Conservation (phyloP, 2,329 filamentous ascomycete species). For the Ascochyta viciae-villosae region DNA sequence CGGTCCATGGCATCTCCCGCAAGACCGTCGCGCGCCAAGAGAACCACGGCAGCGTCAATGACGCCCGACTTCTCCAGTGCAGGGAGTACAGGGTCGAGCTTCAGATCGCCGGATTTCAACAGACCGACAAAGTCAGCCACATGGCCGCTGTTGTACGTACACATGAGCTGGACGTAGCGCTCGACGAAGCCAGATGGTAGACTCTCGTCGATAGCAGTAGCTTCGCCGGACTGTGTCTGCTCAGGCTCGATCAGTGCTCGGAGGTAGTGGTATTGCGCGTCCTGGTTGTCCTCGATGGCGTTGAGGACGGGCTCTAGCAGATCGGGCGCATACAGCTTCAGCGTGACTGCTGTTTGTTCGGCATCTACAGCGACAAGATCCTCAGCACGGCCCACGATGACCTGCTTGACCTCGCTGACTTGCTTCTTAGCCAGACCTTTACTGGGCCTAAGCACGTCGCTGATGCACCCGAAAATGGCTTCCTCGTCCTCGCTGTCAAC, state of each 20-base stretch:
- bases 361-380: slow-evolving; percentile 74
- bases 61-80: slow-evolving; percentile 89
- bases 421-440: slow-evolving; percentile 73
- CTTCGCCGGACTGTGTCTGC: slow-evolving; percentile 14
- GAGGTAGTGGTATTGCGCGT: slow-evolving; percentile 78
- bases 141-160: slow-evolving; percentile 78
- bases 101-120: slow-evolving; percentile 78
- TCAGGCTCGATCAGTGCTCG: slow-evolving; percentile 74
- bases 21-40: slow-evolving; percentile 89
- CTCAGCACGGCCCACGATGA: slow-evolving; percentile 69
- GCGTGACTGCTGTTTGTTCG: slow-evolving; percentile 67
- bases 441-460: slow-evolving; percentile 72
- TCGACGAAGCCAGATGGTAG: slow-evolving; percentile 71
- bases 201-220: slow-evolving; percentile 26
- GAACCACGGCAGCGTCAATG: slow-evolving; percentile 88
- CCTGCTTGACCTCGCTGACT: slow-evolving; percentile 70
- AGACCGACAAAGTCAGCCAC: slow-evolving; percentile 84
- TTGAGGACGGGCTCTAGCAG: slow-evolving; percentile 72
- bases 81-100: slow-evolving; percentile 80
- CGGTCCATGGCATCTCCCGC: slow-evolving; percentile 83
- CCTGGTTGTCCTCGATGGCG: slow-evolving; percentile 65
- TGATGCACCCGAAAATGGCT: slow-evolving; percentile 79
- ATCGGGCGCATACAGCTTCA: slow-evolving; percentile 67
- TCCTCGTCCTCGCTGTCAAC: slow-evolving; percentile 81
- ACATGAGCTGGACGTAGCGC: slow-evolving; percentile 89